Evolutionary conservation across 192 early-diverging fungal genomes (phyloP).

Genomic region (Rhizophlyctis rosea): DNA sequence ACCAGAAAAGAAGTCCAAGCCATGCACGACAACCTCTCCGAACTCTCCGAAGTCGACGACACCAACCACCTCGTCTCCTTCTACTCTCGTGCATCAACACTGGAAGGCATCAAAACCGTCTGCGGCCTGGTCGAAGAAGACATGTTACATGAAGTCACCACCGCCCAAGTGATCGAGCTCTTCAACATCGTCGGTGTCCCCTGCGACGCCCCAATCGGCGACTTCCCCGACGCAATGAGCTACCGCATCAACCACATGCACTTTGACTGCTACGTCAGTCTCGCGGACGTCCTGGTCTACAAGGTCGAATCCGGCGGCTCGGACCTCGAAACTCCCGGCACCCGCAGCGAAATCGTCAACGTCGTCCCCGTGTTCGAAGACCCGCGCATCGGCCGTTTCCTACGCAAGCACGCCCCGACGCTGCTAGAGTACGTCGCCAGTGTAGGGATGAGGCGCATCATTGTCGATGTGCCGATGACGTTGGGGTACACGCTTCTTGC

Average conservation of each 20-base stretch:
- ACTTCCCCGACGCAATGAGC: constrained; percentile 33
- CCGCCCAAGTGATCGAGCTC: constrained; percentile 24
- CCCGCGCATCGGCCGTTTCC: constrained; percentile 22
- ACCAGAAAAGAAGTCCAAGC: constrained; percentile 22
- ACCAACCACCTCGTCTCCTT: constrained; percentile 28
- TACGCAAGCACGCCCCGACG: constrained; percentile 32
- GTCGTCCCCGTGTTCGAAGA: constrained; percentile 32
- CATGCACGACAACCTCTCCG: constrained; percentile 27
- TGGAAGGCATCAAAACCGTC: constrained; percentile 31
- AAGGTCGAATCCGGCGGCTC: constrained; percentile 11
- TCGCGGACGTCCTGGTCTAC: constrained; percentile 24
- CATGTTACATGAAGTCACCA: constrained; percentile 3
- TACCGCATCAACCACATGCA: constrained; percentile 25
- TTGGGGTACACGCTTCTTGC: constrained; percentile 29
- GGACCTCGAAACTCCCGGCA: constrained; percentile 19
- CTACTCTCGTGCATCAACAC: constrained; percentile 31
- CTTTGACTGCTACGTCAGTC: constrained; percentile 16
- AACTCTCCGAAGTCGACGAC: constrained; percentile 28
- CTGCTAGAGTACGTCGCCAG: constrained; percentile 28
- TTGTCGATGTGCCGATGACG: constrained; percentile 33
- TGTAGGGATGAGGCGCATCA: constrained; percentile 32
- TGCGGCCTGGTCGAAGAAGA: constrained; percentile 29
- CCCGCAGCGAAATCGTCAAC: constrained; percentile 14
- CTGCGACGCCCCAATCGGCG: constrained; percentile 10
- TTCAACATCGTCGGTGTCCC: constrained; percentile 35